A percentile compares a stretch with the other conserved stretches of the same genome.
Evolutionary conservation across 345 rosid species (phyloP).

Genomic region (Salix purpurea): DNA sequence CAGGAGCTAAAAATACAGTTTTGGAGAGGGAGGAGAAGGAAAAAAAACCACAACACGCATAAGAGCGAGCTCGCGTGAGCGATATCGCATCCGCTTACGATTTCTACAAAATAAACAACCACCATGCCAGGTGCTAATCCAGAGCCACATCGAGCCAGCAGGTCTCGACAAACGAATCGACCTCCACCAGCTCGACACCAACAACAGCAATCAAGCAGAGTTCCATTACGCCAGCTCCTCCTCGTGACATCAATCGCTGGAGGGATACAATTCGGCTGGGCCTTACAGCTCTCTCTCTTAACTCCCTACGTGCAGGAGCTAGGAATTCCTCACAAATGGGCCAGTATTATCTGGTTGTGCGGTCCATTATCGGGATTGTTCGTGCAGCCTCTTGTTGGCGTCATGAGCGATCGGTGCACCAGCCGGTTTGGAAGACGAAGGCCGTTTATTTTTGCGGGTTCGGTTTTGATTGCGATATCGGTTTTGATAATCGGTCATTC

Average conservation of each 20-base stretch:
- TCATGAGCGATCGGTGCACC: constrained; percentile 77
- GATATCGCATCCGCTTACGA: no score
- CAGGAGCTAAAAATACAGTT: neutral
- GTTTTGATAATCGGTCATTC: constrained; percentile 74
- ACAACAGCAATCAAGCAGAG: constrained; percentile 16
- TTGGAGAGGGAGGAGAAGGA: no score
- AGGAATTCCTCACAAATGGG: constrained; percentile 95
- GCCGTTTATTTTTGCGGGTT: constrained; percentile 71
- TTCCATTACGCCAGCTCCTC: constrained; percentile 59
- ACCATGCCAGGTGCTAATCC: neutral
- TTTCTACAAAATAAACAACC: no score
- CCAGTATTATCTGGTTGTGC: constrained; percentile 94
- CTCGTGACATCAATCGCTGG: constrained; percentile 87
- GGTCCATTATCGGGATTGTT: constrained; percentile 90
- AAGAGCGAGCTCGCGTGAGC: no score
- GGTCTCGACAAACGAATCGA: constrained; percentile 8
- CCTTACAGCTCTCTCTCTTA: constrained; percentile 85
- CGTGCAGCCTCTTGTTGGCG: constrained; percentile 92
- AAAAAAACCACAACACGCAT: no score
- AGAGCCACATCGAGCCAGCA: constrained; percentile 16
- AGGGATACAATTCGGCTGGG: constrained; percentile 98
- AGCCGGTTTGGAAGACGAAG: constrained; percentile 89
- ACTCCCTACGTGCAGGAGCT: constrained; percentile 97
- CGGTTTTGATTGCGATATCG: constrained; percentile 47
- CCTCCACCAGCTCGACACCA: constrained; percentile 18